phyloP scores from a whole-genome alignment of 441 rosid species.

The Aleurites moluccanus region DNA sequence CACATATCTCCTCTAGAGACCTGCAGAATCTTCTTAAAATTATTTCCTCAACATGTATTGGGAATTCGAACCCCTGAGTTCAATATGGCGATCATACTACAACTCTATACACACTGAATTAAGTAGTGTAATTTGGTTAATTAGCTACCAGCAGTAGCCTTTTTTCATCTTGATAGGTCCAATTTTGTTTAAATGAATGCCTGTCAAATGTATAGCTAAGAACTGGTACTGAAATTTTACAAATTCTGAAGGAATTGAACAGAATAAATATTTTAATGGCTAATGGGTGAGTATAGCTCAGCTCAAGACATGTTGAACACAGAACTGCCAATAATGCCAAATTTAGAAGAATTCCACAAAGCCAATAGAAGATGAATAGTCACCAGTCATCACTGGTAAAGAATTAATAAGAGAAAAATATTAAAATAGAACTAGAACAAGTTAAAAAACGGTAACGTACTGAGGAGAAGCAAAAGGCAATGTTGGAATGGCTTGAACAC shows the following conservation, averaged over 20 bases:
- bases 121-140: background rate
- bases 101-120: background rate
- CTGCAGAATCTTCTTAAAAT: background rate
- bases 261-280: background rate
- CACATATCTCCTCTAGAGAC: background rate
- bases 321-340: background rate
- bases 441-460: conserved; percentile 37
- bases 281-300: background rate
- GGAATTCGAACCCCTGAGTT: background rate
- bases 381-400: background rate
- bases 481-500: conserved; percentile 60
- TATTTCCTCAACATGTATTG: background rate
- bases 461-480: conserved; percentile 82
- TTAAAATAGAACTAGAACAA: background rate
- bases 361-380: background rate
- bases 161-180: background rate
- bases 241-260: background rate
- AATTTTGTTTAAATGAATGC: background rate
- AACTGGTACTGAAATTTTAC: background rate
- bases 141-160: background rate
- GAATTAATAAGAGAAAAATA: background rate
- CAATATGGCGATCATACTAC: too few relatives aligned
- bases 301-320: too few relatives aligned
- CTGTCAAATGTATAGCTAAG: background rate
- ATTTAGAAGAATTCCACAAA: background rate